These are phyloP conservation scores for Plasmodium malariae DNA, from an alignment of 169 alveolate genomes.

Conservation along the genomic window DNA sequence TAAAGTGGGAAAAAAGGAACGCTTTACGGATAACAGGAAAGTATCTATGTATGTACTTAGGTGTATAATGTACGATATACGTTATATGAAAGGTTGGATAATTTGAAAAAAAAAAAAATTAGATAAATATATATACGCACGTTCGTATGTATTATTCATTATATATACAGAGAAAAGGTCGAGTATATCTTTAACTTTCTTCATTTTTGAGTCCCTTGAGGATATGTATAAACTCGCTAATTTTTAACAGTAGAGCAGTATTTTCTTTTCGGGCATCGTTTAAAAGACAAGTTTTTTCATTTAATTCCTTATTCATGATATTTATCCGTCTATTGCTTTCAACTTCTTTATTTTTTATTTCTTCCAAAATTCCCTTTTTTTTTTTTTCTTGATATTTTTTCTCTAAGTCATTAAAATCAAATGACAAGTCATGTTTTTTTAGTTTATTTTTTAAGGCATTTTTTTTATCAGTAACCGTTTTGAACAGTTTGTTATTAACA, in stretches of 20 bases:
- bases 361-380: slow-evolving; percentile 57
- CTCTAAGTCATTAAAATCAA: slow-evolving; percentile 64
- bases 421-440: slow-evolving; percentile 49
- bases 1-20: no score
- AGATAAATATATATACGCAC: not conserved
- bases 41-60: no score
- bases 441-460: slow-evolving; percentile 40
- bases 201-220: slow-evolving; percentile 19
- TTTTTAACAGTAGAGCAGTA: slow-evolving; percentile 30
- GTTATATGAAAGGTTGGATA: no score
- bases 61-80: no score
- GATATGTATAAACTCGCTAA: slow-evolving; percentile 25
- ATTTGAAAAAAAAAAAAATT: no score
- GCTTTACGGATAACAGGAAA: no score
- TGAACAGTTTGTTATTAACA: slow-evolving; percentile 21
- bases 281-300: slow-evolving; percentile 1
- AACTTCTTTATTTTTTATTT: slow-evolving; percentile 49
- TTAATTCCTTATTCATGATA: slow-evolving; percentile 14
- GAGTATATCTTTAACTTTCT: not conserved
- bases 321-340: slow-evolving; percentile 24
- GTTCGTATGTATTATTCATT: not conserved
- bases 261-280: slow-evolving; percentile 32
- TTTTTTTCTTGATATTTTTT: slow-evolving; percentile 70
- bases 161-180: not conserved
- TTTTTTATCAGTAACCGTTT: slow-evolving; percentile 42